Evolutionary conservation across 495 filamentous ascomycete species (phyloP).

Genomic region (Copromyces sp.): DNA sequence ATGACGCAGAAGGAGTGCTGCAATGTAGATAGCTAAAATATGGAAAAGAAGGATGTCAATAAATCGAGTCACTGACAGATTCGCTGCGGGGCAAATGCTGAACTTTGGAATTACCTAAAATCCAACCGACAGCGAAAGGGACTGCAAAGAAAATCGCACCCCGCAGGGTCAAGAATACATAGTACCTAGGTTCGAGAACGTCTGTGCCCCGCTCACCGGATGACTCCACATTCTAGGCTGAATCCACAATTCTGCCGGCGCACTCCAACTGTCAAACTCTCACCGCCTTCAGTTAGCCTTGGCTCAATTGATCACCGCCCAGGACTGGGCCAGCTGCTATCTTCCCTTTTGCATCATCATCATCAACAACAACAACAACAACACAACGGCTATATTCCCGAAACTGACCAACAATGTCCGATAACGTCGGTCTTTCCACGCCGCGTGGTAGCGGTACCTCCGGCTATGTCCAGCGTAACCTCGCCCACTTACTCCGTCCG

Average conservation of each 20-base stretch:
- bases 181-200: not conserved
- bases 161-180: not conserved
- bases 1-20: not conserved
- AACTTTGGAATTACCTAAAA: not conserved
- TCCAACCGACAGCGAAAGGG: not conserved
- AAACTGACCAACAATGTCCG: conserved; percentile 55
- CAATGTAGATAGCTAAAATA: not conserved
- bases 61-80: not conserved
- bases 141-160: not conserved
- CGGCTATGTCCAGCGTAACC: conserved; percentile 93
- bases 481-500: conserved; percentile 64
- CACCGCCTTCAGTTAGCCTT: not conserved
- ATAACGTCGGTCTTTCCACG: conserved; percentile 94
- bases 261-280: not conserved
- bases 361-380: no score
- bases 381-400: not conserved
- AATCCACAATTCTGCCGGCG: not conserved
- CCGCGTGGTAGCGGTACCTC: conserved; percentile 92
- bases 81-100: not conserved
- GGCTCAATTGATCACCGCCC: not conserved
- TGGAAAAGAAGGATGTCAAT: not conserved
- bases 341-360: not conserved
- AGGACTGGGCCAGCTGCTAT: not conserved
- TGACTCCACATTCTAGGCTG: not conserved
- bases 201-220: not conserved